Percentiles rank a stretch among this genome's conserved stretches.
Evolutionary conservation across 768 basidiomycete species (phyloP).

Genomic region (Boletellus ananas): DNA sequence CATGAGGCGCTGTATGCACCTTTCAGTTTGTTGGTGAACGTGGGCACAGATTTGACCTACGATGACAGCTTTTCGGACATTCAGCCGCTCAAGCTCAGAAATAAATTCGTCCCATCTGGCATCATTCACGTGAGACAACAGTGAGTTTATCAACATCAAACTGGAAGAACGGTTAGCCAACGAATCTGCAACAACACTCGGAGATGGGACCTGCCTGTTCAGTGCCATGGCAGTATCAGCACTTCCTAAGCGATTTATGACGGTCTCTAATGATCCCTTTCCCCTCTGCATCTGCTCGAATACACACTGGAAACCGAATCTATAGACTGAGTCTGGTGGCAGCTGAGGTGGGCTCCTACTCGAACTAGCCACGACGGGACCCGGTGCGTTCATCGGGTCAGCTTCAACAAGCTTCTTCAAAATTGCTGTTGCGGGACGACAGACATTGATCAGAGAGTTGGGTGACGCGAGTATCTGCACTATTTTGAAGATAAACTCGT

Average conservation of each 20-base stretch:
- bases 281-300: conserved; percentile 80
- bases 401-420: conserved; percentile 88
- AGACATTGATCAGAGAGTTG: conserved; percentile 80
- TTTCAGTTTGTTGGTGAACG: conserved; percentile 8
- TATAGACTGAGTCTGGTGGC: conserved; percentile 70
- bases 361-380: conserved; percentile 53
- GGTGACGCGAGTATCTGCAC: conserved; percentile 76
- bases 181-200: background rate
- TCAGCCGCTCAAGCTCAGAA: conserved; percentile 66
- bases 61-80: conserved; percentile 77
- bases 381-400: conserved; percentile 66
- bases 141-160: conserved; percentile 87
- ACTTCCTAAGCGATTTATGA: conserved; percentile 74
- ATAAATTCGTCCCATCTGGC: conserved; percentile 77
- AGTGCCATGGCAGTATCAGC: conserved; percentile 84
- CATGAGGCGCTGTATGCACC: conserved; percentile 64
- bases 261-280: conserved; percentile 67
- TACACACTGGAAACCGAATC: conserved; percentile 80
- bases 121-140: conserved; percentile 77
- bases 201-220: conserved; percentile 52
- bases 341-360: conserved; percentile 50
- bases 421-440: conserved; percentile 87
- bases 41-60: conserved; percentile 42
- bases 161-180: conserved; percentile 36
- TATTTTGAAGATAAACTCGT: conserved; percentile 70